Evolutionary conservation across 176 grass and related monocot genomes (phyloP).

Genomic region (Carex littledalei): DNA sequence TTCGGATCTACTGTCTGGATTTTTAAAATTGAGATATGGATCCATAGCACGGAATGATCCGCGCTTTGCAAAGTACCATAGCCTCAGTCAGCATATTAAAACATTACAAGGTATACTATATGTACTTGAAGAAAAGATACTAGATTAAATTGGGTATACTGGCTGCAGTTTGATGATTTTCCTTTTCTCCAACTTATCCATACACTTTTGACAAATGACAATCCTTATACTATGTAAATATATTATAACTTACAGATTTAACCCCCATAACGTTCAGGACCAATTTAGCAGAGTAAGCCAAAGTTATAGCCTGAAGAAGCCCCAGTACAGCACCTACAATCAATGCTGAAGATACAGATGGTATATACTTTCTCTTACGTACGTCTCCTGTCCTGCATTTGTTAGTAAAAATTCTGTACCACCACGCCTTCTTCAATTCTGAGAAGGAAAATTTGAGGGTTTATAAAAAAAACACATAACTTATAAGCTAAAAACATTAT

Average conservation of each 20-base stretch:
- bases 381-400: neutral
- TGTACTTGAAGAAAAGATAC: neutral
- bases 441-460: neutral
- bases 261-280: slow-evolving; percentile 74
- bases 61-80: no score
- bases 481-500: neutral
- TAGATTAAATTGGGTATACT: neutral
- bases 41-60: no score
- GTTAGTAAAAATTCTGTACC: neutral
- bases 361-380: slow-evolving; percentile 31
- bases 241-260: slow-evolving; percentile 55
- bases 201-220: neutral
- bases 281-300: slow-evolving; percentile 58
- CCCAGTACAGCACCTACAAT: slow-evolving; percentile 52
- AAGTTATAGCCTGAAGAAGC: slow-evolving; percentile 61
- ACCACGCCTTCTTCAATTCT: slow-evolving; percentile 7
- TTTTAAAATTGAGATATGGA: no score
- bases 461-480: neutral
- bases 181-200: neutral
- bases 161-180: neutral
- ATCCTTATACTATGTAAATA: neutral
- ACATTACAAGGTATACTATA: neutral
- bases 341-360: slow-evolving; percentile 53
- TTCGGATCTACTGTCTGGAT: no score
- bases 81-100: neutral